Base-by-base conservation (phyloP, 2,329 filamentous ascomycete species). In the Arthrobotrys iridis region DNA sequence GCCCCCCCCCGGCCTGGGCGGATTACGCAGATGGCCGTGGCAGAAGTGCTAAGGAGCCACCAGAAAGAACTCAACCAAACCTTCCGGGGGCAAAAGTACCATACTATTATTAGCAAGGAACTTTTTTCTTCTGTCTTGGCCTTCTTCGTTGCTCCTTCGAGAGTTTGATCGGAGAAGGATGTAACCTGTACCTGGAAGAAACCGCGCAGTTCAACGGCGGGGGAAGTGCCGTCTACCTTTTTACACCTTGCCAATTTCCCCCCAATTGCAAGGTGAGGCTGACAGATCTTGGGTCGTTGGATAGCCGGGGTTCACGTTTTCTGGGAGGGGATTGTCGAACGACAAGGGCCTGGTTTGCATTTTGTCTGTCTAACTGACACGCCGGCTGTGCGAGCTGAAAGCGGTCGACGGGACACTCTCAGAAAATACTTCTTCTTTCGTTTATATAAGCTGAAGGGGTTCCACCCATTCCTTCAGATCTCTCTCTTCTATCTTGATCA, bases 321-420 rank as follows among this genome's bases (percentile, higher is more conserved):
- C 4, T 5, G 13, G 43, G 18, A 26, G 24, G n/a, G 40, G 15
- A 46, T 6, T 20, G 20, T 13, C 4, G 20, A 52, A 5, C 4
- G 28, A 52, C 48, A 52, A 28, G 48, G 48, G n/a, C n/a, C n/a
- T n/a, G n/a, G n/a, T n/a, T n/a, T n/a, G n/a, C n/a, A n/a, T 30
- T 57, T 6, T 10, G 24, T 26, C 7, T 48, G 37, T 68, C 30
- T 48, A 55, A 68, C 71, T 75, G 71, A 75, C 67, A 75, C 71
- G 67, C 57, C 63, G 63, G 63, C 63, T 68, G 71, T 75, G 70
- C 55, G 62, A 74, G 70, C 59, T 64, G 48, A 57, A 50, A 55
- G 10, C 26, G 46, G 20, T 11, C 4, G 50, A 40, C n/a, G 28
- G 20, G 43, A 45, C 40, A 20, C 22, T 4, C 15, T 10, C 15